Percentiles rank a stretch among this genome's conserved stretches.
These are phyloP conservation scores for Penicillium chermesinum DNA, from an alignment of 495 filamentous ascomycete genomes.

Conservation along the genomic window DNA sequence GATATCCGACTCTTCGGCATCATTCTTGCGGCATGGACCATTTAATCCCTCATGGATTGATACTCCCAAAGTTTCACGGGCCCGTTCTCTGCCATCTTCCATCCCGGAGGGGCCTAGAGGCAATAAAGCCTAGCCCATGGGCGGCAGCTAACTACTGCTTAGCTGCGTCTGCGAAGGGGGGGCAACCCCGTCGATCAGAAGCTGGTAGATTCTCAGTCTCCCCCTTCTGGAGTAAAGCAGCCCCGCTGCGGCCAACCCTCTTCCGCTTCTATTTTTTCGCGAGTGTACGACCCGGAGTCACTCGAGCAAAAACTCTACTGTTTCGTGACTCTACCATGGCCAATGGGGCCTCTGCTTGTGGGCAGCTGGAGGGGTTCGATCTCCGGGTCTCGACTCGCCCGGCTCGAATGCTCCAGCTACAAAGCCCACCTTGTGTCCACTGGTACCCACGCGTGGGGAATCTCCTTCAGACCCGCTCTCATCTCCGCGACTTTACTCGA, in stretches of 20 bases:
- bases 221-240: constrained; percentile 10
- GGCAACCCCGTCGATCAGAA: constrained; percentile 11
- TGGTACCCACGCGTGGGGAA: neutral
- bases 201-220: constrained; percentile 1
- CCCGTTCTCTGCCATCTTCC: neutral
- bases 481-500: neutral
- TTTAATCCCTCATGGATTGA: neutral
- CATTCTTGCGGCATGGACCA: neutral
- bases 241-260: constrained; percentile 16
- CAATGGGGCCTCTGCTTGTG: constrained; percentile 12
- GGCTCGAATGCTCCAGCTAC: constrained; percentile 5
- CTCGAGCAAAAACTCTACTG: neutral
- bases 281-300: constrained; percentile 5
- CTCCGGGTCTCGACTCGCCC: constrained; percentile 17
- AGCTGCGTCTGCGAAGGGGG: neutral
- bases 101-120: neutral
- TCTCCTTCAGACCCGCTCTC: neutral
- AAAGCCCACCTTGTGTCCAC: constrained; percentile 6
- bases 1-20: too few species aligned
- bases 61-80: too few species aligned
- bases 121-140: neutral
- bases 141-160: neutral
- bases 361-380: constrained; percentile 11
- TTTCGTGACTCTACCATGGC: neutral
- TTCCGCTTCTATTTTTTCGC: constrained; percentile 23